Evolutionary conservation across 192 early-diverging fungal species (phyloP), one percentile per base, ranked within the genome.

Genomic region (Chytriomyces sp.): DNA sequence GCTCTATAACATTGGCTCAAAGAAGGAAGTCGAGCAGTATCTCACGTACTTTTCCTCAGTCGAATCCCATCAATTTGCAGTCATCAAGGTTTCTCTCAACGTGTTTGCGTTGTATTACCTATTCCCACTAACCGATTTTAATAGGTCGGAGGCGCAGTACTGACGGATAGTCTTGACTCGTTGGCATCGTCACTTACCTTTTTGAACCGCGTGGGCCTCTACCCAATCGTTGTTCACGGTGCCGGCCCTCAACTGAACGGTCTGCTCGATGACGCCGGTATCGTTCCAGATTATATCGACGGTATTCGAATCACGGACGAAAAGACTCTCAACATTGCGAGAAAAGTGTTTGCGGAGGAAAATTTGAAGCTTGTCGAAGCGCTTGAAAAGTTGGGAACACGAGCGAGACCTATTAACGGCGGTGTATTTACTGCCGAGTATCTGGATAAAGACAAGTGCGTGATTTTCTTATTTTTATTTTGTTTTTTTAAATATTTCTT

Each of bases 11-110:
- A 98, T 99, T 84, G 98, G 97, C 47, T 98, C 96, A 10, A 95
- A 95, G 81, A 97, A 96, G 85, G 98, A 99, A 78, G 97, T 98
- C 23, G 96, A 99, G 81, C 96, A 97, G 88, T 99, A 99, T 73
- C 89, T 99, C 67, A 90, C 93, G 45, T 95, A 96, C 77, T 99
- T 99, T 81, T 94, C 95, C 1, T 95, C 94, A 0, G 98, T 98
- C 60, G 96, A 98, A 83, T 95, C 94, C 24, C 98, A 99, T 88
- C 97, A 98, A 86, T 99, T 99, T 86, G 98, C 98, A 7, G 96
- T 99, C 49, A 97, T 99, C 88, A 99, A 99, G 83, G 97, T 99
- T 26, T 95, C 94, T 67, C 95, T 96, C 3, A 94, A 94, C 2
- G 94, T 99, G 35, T n/a, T 20, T n/a, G 13, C 53, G 53, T 57